These are phyloP conservation scores for Micractinium conductrix DNA, from an alignment of 139 green algal species.

Conservation along the genomic window DNA sequence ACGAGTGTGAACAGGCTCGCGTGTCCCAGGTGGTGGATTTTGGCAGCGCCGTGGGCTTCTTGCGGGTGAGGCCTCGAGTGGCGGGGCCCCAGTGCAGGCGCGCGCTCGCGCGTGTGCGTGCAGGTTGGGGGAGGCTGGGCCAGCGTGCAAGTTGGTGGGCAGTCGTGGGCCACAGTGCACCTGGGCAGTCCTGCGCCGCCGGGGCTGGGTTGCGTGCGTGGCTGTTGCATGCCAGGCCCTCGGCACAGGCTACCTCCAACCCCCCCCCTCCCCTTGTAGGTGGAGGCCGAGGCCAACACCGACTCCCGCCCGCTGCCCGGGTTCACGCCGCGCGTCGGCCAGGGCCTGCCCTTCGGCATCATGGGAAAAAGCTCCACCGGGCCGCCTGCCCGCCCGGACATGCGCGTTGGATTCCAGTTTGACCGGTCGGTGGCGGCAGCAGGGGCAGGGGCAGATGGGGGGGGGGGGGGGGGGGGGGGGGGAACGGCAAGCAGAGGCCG, in stretches of 20 bases:
- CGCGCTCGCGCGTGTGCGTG: background rate
- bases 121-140: conserved; percentile 12
- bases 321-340: conserved; percentile 74
- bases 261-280: conserved; percentile 43
- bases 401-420: conserved; percentile 91
- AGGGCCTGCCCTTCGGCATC: conserved; percentile 83
- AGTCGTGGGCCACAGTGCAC: too few species aligned
- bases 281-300: conserved; percentile 84
- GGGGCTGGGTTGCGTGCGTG: too few species aligned
- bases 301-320: conserved; percentile 63
- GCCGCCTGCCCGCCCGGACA: conserved; percentile 58
- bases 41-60: conserved; percentile 42
- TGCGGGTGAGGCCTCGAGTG: background rate
- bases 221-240: background rate
- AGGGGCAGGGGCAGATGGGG: background rate
- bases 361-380: conserved; percentile 77
- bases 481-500: too few species aligned
- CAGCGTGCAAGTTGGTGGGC: too few species aligned
- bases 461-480: too few species aligned
- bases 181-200: too few species aligned
- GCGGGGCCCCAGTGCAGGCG: background rate
- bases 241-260: background rate
- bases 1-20: conserved; percentile 29
- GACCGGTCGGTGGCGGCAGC: conserved; percentile 38
- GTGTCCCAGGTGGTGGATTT: conserved; percentile 92